Percentiles rank a stretch among this genome's conserved stretches.
Evolutionary conservation across 176 grass and related monocot species (phyloP).

Genomic region (Oryza meridionalis): DNA sequence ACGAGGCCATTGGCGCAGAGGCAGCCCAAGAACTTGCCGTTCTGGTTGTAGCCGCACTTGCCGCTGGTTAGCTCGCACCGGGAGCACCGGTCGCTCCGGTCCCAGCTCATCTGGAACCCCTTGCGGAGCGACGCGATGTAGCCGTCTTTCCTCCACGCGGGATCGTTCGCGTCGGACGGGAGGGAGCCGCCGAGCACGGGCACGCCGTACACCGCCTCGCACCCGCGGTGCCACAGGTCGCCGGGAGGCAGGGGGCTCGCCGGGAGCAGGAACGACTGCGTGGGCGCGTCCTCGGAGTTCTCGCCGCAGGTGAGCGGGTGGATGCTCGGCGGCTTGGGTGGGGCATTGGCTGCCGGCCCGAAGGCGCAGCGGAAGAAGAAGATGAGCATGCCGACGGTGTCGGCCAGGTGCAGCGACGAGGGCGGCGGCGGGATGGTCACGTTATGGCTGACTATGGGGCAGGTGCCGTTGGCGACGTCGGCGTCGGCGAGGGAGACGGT

Average conservation of each 20-base stretch:
- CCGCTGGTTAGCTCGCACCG: conserved; percentile 41
- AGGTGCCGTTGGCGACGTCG: background rate
- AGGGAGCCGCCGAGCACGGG: conserved; percentile 36
- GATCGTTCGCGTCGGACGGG: background rate
- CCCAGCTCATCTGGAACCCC: conserved; percentile 56
- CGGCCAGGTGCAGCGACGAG: background rate
- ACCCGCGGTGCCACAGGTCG: conserved; percentile 10
- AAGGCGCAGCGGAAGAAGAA: conserved; percentile 46
- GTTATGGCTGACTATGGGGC: conserved; percentile 45
- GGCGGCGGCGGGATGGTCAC: conserved; percentile 27
- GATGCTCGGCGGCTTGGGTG: conserved; percentile 36
- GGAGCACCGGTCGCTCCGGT: conserved; percentile 12
- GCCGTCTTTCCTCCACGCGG: conserved; percentile 26
- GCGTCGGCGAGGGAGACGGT: conserved; percentile 46
- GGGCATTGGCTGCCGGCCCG: background rate
- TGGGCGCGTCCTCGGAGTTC: background rate
- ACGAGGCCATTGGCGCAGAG: conserved; percentile 42
- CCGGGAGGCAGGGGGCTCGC: background rate
- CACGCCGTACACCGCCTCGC: conserved; percentile 1
- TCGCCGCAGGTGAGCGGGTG: conserved; percentile 28
- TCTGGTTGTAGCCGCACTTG: conserved; percentile 41
- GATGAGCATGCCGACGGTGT: conserved; percentile 38
- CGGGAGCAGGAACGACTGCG: conserved; percentile 12
- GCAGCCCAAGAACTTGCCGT: conserved; percentile 40
- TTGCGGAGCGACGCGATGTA: conserved; percentile 27